Percentiles rank a stretch among this genome's conserved stretches.
These are phyloP conservation scores for Anisodus acutangulus DNA, from an alignment of 257 asterid species.

Conservation along the genomic window DNA sequence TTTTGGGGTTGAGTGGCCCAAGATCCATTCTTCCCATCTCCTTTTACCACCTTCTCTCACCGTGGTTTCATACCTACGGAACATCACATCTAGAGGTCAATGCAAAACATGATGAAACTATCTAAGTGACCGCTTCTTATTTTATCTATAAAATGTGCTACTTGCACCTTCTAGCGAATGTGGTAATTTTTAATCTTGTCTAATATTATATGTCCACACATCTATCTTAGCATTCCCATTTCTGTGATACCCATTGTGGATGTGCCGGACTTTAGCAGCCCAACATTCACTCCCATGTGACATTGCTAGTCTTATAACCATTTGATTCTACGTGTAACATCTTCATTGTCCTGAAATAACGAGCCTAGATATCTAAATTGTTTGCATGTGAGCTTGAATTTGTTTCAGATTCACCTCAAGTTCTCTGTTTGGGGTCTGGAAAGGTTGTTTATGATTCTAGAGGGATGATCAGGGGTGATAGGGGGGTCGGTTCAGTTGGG, in stretches of 20 bases:
- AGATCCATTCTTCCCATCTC: too few relatives aligned
- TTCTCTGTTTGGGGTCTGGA: too few relatives aligned
- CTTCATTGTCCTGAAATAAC: background rate
- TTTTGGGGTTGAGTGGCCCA: too few relatives aligned
- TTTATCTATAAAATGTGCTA: background rate
- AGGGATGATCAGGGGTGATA: too few relatives aligned
- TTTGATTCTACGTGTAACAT: background rate
- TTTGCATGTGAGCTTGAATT: background rate
- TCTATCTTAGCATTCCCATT: too few relatives aligned
- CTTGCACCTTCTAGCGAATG: too few relatives aligned
- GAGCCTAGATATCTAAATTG: background rate
- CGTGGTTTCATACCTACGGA: background rate
- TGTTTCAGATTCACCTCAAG: background rate
- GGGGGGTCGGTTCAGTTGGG: too few relatives aligned
- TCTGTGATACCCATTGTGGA: background rate
- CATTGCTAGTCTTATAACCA: background rate
- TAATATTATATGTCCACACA: too few relatives aligned
- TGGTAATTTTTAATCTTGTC: conserved; percentile 7
- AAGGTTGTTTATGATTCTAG: too few relatives aligned
- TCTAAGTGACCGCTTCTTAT: background rate
- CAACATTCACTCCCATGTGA: background rate
- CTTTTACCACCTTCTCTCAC: background rate
- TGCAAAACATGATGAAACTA: background rate
- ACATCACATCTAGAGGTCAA: background rate
- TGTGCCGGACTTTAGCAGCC: background rate